Base-by-base conservation (phyloP, 2,329 filamentous ascomycete genomes). In the Aspergillus sclerotialis region DNA sequence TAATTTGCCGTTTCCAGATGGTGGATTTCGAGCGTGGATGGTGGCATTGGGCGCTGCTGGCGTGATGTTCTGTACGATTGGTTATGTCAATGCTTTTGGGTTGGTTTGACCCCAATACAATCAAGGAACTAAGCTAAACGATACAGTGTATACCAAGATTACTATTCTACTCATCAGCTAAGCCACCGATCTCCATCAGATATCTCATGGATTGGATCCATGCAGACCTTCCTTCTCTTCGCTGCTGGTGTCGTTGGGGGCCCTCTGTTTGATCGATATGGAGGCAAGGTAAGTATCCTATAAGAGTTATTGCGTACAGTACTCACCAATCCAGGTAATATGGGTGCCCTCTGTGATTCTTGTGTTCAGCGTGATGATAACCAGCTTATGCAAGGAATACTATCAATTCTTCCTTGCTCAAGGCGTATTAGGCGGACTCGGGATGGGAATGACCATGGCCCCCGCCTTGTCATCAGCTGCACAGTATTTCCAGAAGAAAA, bases 291-390 rank as follows among this genome's bases (percentile, higher is more conserved):
- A 43, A 11, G 38, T 10, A 28, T 11, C 26, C 7, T 14, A 25
- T 35, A 49, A 45, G 32, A 46, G 7, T 43, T 50, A 14, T 34
- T 40, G 1, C 37, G 39, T 10, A 33, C 45, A 2, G 39, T 38
- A 2, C 7, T 49, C 4, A n/a, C 34, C 4, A 25, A 13, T 12
- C 25, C 41, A 40, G 37, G 30, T 41, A 17, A 38, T 41, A 12
- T 16, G 35, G 3, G 17, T 30, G 18, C 25, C 35, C 8, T 35
- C 32, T 18, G 10, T 33, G 1, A 18, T 33, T 2, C 34, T 38
- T 16, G 69, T 80, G n/a, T 72, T 80, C 35, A 73, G 74, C 3
- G 49, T 81, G 6, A 79, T 81, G 74, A 78, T 80, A 75, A 66
- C 73, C 0, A 72, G 67, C 6, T 54, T 82, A 37, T 78, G 65